These are phyloP conservation scores for Didymellaceae sp. DNA, from an alignment of 2,329 filamentous ascomycete species.

Conservation along the genomic window DNA sequence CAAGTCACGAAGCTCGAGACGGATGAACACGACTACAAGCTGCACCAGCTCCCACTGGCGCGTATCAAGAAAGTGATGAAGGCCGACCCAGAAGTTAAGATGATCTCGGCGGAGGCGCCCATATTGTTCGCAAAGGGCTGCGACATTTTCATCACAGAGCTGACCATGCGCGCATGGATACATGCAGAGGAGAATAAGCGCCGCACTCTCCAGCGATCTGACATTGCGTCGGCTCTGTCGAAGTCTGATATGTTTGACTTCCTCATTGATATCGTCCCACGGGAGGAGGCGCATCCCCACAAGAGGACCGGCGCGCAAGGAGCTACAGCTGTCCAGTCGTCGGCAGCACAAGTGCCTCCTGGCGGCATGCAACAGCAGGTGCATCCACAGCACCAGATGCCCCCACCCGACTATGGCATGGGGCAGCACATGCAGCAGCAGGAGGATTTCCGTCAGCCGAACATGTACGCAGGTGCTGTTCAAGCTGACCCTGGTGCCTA, in stretches of 20 bases:
- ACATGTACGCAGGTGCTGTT: conserved; percentile 83
- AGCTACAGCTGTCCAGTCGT: conserved; percentile 47
- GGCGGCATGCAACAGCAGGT: conserved; percentile 51
- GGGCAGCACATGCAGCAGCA: conserved; percentile 64
- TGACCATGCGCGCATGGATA: conserved; percentile 99
- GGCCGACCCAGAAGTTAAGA: conserved; percentile 98
- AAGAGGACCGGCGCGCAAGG: conserved; percentile 64
- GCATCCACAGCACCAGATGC: conserved; percentile 59
- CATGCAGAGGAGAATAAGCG: conserved; percentile 99
- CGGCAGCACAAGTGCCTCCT: conserved; percentile 49
- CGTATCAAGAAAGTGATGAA: conserved; percentile 99
- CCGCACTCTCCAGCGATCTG: conserved; percentile 89
- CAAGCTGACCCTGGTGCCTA: conserved; percentile 76
- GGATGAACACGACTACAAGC: conserved; percentile 97
- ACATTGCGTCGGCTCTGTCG: conserved; percentile 92
- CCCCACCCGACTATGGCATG: conserved; percentile 63
- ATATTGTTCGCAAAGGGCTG: conserved; percentile 98
- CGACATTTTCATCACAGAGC: conserved; percentile 98
- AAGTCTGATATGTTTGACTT: conserved; percentile 99
- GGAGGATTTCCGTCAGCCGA: conserved; percentile 76
- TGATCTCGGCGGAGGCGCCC: conserved; percentile 98
- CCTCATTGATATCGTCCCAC: conserved; percentile 96
- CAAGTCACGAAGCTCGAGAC: conserved; percentile 94
- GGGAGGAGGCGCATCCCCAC: conserved; percentile 87
- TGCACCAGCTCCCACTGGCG: conserved; percentile 95